phyloP scores from a whole-genome alignment of 2,329 filamentous ascomycete species.

The Truncatella angustata region DNA sequence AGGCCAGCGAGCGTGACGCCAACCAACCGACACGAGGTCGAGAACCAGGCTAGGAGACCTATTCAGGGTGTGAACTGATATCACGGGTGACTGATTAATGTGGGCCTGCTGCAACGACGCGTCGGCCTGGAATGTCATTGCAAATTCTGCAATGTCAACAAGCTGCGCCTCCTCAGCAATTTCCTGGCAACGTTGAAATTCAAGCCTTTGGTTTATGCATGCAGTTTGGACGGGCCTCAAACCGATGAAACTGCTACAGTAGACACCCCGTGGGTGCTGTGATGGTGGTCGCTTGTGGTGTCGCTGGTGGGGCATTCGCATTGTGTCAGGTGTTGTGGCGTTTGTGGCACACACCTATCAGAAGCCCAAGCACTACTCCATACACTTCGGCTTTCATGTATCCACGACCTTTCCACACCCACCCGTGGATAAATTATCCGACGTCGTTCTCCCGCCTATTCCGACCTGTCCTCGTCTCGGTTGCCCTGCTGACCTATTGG shows the following conservation, averaged over 20 bases:
- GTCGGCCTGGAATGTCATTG: neutral
- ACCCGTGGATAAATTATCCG: neutral
- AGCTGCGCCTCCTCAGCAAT: too few species aligned
- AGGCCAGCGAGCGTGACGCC: slow-evolving; percentile 39
- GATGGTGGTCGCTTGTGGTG: neutral
- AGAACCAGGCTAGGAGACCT: neutral
- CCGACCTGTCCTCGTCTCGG: too few species aligned
- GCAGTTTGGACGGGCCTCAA: too few species aligned
- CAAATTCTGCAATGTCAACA: neutral
- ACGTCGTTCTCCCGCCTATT: neutral
- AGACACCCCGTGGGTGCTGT: neutral
- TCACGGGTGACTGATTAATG: slow-evolving; percentile 4
- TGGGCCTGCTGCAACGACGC: neutral
- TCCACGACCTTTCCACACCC: neutral
- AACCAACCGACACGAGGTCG: neutral
- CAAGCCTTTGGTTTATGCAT: too few species aligned
- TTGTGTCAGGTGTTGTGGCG: slow-evolving; percentile 7
- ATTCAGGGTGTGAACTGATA: slow-evolving; percentile 1
- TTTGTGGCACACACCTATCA: slow-evolving; percentile 10
- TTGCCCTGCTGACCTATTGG: slow-evolving; percentile 1
- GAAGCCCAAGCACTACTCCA: slow-evolving; percentile 1
- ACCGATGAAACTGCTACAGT: neutral
- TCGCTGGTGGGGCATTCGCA: slow-evolving; percentile 1
- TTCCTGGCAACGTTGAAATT: too few species aligned
- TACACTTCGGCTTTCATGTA: neutral